Evolutionary conservation across 805 yeast species (phyloP).

Genomic region (Spathaspora sp.): DNA sequence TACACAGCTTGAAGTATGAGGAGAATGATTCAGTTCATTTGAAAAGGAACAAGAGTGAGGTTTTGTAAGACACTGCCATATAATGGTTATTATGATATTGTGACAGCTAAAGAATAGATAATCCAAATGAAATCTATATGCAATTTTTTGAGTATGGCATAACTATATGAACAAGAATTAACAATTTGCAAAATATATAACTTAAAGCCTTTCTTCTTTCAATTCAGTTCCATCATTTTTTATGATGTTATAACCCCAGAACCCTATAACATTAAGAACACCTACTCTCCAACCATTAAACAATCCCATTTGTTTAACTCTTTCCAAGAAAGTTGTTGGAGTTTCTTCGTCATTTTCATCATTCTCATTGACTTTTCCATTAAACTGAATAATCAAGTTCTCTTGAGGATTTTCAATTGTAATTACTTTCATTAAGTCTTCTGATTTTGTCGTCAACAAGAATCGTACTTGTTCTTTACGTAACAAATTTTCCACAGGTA

Average conservation of each 20-base stretch:
- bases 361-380: constrained; percentile 29
- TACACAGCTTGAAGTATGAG: too few relatives aligned
- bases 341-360: constrained; percentile 10
- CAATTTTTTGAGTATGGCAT: not conserved
- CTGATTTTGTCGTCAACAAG: constrained; percentile 42
- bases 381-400: constrained; percentile 54
- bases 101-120: too few relatives aligned
- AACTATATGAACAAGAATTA: not conserved
- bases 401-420: constrained; percentile 42
- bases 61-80: too few relatives aligned
- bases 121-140: not conserved
- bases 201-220: constrained; percentile 22
- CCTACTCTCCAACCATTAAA: constrained; percentile 95
- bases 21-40: too few relatives aligned
- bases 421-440: constrained; percentile 35
- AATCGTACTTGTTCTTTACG: constrained; percentile 79
- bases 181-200: constrained; percentile 10
- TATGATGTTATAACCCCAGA: constrained; percentile 71
- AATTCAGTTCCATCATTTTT: constrained; percentile 44
- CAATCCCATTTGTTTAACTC: constrained; percentile 26
- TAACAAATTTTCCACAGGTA: constrained; percentile 85
- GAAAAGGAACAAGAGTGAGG: too few relatives aligned
- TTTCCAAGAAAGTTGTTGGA: constrained; percentile 40
- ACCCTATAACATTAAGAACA: constrained; percentile 70
- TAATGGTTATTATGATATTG: too few relatives aligned